Base-by-base conservation (phyloP, 805 yeast genomes). In the Komagataella populi region DNA sequence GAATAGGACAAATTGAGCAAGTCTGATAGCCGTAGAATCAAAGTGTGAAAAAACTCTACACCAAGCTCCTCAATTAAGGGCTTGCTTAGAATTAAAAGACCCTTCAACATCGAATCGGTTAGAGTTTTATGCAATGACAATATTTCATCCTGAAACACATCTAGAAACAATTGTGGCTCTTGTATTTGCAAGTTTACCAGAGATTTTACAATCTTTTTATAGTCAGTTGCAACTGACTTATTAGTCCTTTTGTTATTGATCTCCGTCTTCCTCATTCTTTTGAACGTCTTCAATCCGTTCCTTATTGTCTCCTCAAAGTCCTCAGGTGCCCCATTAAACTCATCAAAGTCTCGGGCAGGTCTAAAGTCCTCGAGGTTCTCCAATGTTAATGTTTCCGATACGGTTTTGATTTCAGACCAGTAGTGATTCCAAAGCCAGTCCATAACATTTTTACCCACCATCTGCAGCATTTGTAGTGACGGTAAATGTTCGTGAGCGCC, bases 401-500 rank as follows among this genome's bases (percentile, higher is more conserved):
- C 50, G 6, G 57, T 55, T 2, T 63, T 61, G 12, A 65, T 60
- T 36, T 63, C 68, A 16, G 63, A 55, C 99, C 99, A 91, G 66
- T 82, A 91, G 58, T 83, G 72, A 2, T 69, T 73, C 63, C 73
- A 74, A 2, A 91, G 67, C 97, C 98, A 93, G 5, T 66, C 68
- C 48, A 91, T 63, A 0, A 96, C 96, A 49, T 76, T 69, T 4
- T 65, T 60, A 1, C 80, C 66, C 12, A 82, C 76, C n/a, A 70
- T 60, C 44, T 95, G 70, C n/a, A 90, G 69, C 66, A 85, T 72
- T 45, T 76, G 80, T 46, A 87, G 58, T 36, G 84, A 72, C 1
- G 97, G 96, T 23, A 93, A 65, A 16, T 71, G 69, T 59, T 91
- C 98, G 64, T 93, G 99, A 0, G 99, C 91, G 4, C 95, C 90